These are phyloP conservation scores for Lepidopterella palustris DNA, from an alignment of 495 filamentous ascomycete species.

Conservation along the genomic window DNA sequence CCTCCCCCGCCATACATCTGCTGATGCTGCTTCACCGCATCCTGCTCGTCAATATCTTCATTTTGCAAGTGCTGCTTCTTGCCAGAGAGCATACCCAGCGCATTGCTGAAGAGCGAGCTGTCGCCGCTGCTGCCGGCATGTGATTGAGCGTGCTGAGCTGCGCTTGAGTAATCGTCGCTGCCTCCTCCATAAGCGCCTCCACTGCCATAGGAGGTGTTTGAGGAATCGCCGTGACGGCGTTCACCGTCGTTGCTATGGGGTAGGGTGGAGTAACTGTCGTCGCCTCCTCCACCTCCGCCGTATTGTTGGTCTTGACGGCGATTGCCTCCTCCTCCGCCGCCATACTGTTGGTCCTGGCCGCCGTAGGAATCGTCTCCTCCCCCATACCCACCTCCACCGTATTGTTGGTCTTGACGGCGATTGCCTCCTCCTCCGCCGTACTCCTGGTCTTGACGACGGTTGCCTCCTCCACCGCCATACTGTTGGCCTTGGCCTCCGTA, in stretches of 20 bases:
- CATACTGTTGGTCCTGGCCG: not conserved
- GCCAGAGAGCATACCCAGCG: constrained; percentile 42
- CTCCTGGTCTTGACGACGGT: not conserved
- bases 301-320: constrained; percentile 8
- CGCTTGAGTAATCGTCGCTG: constrained; percentile 45
- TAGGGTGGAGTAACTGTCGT: too few species aligned
- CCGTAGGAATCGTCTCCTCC: constrained; percentile 5
- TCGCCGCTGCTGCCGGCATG: constrained; percentile 46
- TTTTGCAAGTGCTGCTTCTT: constrained; percentile 41
- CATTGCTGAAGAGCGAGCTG: constrained; percentile 44
- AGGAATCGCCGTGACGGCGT: constrained; percentile 12
- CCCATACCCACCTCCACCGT: constrained; percentile 4
- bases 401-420: not conserved
- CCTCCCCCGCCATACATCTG: constrained; percentile 44
- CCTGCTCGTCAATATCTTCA: constrained; percentile 51
- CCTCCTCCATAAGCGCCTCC: constrained; percentile 29
- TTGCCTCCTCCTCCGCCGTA: constrained; percentile 10
- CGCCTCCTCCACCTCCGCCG: constrained; percentile 4
- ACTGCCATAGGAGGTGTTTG: constrained; percentile 35
- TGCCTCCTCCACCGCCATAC: not conserved
- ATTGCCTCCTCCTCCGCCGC: constrained; percentile 12
- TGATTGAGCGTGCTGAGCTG: constrained; percentile 43
- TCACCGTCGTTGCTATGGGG: not conserved
- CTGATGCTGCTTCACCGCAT: constrained; percentile 51
- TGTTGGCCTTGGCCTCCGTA: not conserved